Conservation (phyloP, 306 rosid species). For the Benincasa hispida region DNA sequence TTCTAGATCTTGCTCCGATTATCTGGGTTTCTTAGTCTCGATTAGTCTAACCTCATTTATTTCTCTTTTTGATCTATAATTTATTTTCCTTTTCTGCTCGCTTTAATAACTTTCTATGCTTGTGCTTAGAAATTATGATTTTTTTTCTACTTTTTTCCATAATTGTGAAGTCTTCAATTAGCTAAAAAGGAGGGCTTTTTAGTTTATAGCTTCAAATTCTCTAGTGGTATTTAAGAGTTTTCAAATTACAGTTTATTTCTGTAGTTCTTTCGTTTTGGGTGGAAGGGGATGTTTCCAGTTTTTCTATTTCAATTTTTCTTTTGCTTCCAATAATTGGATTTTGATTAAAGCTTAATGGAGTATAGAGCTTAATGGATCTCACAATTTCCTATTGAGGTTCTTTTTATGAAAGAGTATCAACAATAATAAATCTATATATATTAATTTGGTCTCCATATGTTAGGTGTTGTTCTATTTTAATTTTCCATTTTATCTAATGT, state of each 20-base stretch:
- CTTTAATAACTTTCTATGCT: too few species aligned
- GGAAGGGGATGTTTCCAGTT: neutral
- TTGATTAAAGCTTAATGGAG: too few species aligned
- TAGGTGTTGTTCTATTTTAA: too few species aligned
- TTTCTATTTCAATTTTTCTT: neutral
- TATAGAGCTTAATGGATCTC: too few species aligned
- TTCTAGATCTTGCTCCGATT: conserved; percentile 6
- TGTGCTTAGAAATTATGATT: neutral
- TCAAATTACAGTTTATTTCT: neutral
- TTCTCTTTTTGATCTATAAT: neutral
- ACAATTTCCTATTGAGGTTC: too few species aligned
- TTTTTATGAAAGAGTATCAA: too few species aligned
- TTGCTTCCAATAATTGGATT: neutral
- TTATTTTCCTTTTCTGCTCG: neutral
- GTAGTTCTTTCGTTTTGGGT: neutral
- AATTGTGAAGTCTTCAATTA: neutral
- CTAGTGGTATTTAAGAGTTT: neutral
- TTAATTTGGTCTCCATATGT: too few species aligned
- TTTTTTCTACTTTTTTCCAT: neutral
- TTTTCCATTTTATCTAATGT: too few species aligned
- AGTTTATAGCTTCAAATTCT: too few species aligned
- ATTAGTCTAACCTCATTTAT: neutral
- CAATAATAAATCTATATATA: too few species aligned
- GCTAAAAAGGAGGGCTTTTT: neutral
- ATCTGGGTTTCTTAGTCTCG: neutral